Evolutionary conservation across 2,329 filamentous ascomycete species (phyloP), one percentile per base, ranked within the genome.

Genomic region (Cercospora brassicicola): DNA sequence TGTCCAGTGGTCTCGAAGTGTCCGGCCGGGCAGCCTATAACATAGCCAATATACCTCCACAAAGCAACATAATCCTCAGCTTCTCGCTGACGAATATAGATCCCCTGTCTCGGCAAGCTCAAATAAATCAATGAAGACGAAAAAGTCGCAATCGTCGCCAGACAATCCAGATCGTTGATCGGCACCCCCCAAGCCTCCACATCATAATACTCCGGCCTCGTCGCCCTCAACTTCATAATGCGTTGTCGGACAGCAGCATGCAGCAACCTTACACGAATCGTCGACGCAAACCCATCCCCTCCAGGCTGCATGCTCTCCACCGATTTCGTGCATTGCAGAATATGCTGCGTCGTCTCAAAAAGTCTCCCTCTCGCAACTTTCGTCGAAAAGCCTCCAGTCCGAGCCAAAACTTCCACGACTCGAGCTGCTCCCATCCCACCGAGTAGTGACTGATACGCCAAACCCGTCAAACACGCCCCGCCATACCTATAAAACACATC

Each of bases 401-500:
- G 84, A 2, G 89, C 85, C 10, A 94, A 82, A 0, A 90, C 92
- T 77, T 94, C 90, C 9, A 91, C 90, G 0, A 93, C 88, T 36
- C 91, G 83, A 7, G 85, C 86, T n/a, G 89, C 88, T 3, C 88
- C 90, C 89, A 91, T 90, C 2, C 89, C 89, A 4, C 90, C 90
- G 2, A 92, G 81, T 0, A 91, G 80, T 5, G 87, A 89, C 71
- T 90, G 85, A 75, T 89, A 91, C 8, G 88, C 86, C 57, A 89
- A 84, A 55, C 79, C 88, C 7, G 88, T 90, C 20, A 93, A 78
- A 23, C 86, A 86, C 0, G 90, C 87, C 0, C 87, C 88, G 18
- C 87, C 90, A 77, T 93, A 94, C 39, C 91, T 87, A 77, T 92
- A 93, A 75, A 93, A 92, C 0, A 93, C 86, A 72, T 91, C 87